Evolutionary conservation across 73 alveolate species (phyloP), one percentile per base, ranked within the genome.

Genomic region (Paramecium primaurelia): DNA sequence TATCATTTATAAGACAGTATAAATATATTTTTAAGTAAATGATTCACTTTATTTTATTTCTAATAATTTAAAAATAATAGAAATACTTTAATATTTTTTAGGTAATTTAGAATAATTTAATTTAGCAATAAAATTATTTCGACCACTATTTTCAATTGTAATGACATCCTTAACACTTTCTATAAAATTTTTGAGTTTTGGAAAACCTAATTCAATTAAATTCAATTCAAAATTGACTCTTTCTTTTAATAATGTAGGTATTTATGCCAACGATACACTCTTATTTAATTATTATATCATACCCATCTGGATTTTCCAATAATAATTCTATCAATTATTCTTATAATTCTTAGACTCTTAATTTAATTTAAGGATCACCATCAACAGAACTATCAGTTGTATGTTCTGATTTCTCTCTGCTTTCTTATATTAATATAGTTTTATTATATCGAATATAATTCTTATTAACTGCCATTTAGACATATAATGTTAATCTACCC

Each of bases 401-500:
- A 45, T 80, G 75, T 42, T 80, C 91, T 80, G 91, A 80, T 73
- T 73, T 73, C n/a, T 73, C 87, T 34, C 87, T 40, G 14, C 87
- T 73, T 44, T 73, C 87, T 73, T 80, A 14, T 28, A 80, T 80
- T 10, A 80, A 26, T 0, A 80, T 80, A 3, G 94, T 89, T 73
- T 83, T 89, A 34, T 89, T 77, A 26, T 89, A 89, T 89, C 84
- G 16, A 22, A 89, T 45, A n/a, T 58, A 59, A 32, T 86, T 85
- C 36, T 77, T 89, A 40, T 89, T 89, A 34, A 89, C 88, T 32
- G 94, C 94, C 88, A 71, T 83, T 58, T 89, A 89, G 26, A 89
- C 94, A 71, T 59, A 89, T 1, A 89, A 34, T 32, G 92, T 89
- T 36, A 89, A 51, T 73, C 94, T 89, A 8, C 94, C 94, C 5